Base-by-base conservation (phyloP, 1,284 basidiomycete species). In the Farysia itapuensis region DNA sequence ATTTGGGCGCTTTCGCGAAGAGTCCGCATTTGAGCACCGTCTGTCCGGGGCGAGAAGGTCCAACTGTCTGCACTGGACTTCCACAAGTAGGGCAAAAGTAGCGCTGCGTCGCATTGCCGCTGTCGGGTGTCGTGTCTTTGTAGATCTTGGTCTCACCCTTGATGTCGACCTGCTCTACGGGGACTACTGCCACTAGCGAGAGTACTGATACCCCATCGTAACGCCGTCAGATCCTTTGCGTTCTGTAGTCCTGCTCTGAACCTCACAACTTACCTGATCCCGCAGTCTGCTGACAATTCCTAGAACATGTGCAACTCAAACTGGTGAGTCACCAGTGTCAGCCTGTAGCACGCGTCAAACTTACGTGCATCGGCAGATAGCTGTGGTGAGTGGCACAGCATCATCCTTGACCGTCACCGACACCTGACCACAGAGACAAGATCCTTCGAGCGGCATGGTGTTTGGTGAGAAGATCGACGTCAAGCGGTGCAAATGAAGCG, bases 11-110 rank as follows among this genome's bases (percentile, higher is more conserved):
- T 7, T 52, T 42, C 8, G 45, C 49, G 20, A 59, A 59, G 4
- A 59, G 26, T 12, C 56, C 56, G 38, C 46, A 43, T 26, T 59
- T 59, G 56, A 59, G 32, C 31, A 59, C 42, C 30, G 49, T 38
- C 13, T 25, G 20, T 9, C 49, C 42, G 3, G 40, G 19, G 7
- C 21, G 16, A 4, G 35, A 22, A 23, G 48, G 36, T 18, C 22
- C 16, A 19, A 52, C 31, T 15, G 43, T 41, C 28, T 46, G 40
- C 18, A 51, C 11, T 13, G 48, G 43, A 1, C 29, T 15, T 9
- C 54, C 54, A 35, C 54, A 58, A 5, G 36, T 24, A 16, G 30
- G 19, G 35, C 54, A 58, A 25, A 58, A 58, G 13, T 23, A 40
- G 15, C 54, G 43, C 38, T 18, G 28, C 21, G 39, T 20, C 23